These are phyloP conservation scores for Pisolithus marmoratus DNA, from an alignment of 768 basidiomycete genomes.

Conservation along the genomic window DNA sequence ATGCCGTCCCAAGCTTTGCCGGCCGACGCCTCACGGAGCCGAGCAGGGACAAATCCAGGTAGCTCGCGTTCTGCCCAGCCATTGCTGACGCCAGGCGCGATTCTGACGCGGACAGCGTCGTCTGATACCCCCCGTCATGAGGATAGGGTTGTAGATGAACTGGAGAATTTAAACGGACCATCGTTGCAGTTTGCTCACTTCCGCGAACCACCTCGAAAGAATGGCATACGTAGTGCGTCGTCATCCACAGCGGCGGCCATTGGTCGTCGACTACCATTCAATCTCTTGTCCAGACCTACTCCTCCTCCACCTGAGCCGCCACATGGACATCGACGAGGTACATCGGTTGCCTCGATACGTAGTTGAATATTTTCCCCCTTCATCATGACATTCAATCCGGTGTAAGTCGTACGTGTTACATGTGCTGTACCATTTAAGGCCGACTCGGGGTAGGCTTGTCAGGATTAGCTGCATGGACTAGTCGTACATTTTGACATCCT, in stretches of 20 bases:
- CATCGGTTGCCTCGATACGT: constrained; percentile 35
- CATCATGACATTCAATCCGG: constrained; percentile 3
- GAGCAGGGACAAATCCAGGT: constrained; percentile 65
- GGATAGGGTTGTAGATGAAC: constrained; percentile 37
- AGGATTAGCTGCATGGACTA: constrained; percentile 21
- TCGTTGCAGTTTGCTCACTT: constrained; percentile 67
- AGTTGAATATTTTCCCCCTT: constrained; percentile 10
- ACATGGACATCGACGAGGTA: constrained; percentile 33
- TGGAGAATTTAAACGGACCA: constrained; percentile 55
- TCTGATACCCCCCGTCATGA: constrained; percentile 41
- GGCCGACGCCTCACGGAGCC: constrained; percentile 43
- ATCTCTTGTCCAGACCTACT: constrained; percentile 54
- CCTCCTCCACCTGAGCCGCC: constrained; percentile 26
- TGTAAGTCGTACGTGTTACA: constrained; percentile 3
- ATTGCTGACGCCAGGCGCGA: constrained; percentile 34
- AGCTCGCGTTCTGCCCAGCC: constrained; percentile 37
- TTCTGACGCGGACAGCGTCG: constrained; percentile 51
- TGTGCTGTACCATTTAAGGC: not conserved
- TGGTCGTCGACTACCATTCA: constrained; percentile 61
- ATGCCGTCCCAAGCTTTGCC: constrained; percentile 32
- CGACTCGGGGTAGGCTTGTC: constrained; percentile 15
- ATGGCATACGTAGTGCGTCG: constrained; percentile 35
- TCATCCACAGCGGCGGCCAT: constrained; percentile 44
- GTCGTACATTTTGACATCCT: constrained; percentile 3
- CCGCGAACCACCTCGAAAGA: constrained; percentile 56